Evolutionary conservation across 495 filamentous ascomycete species (phyloP).

Genomic region (Amorphotheca resinae): DNA sequence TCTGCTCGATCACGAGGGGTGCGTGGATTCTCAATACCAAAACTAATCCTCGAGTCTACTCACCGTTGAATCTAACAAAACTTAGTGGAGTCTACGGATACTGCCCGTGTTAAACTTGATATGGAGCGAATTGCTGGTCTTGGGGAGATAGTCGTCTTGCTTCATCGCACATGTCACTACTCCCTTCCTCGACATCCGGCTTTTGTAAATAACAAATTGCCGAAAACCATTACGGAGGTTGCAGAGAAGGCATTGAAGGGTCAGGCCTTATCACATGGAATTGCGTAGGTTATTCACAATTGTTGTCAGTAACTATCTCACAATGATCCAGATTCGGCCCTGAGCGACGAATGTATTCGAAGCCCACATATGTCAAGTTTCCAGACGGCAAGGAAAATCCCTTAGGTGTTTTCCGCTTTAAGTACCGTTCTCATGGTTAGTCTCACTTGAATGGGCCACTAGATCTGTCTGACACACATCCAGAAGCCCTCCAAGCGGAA

Average conservation of each 20-base stretch:
- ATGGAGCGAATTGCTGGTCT: too few species aligned
- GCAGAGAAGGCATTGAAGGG: conserved; percentile 28
- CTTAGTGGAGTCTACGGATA: too few species aligned
- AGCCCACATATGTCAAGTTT: background rate
- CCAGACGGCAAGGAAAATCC: conserved; percentile 15
- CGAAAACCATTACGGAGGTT: conserved; percentile 14
- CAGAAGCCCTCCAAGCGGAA: conserved; percentile 22
- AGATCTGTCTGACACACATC: background rate
- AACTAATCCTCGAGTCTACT: too few species aligned
- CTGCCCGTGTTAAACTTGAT: too few species aligned
- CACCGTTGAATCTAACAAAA: too few species aligned
- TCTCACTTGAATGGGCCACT: background rate
- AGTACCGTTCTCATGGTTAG: conserved; percentile 24
- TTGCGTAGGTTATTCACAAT: conserved; percentile 12
- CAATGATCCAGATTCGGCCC: background rate
- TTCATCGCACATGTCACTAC: too few species aligned
- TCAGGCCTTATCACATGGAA: conserved; percentile 24
- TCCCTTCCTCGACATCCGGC: too few species aligned
- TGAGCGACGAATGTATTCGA: background rate
- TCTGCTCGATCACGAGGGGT: too few species aligned
- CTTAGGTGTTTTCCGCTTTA: conserved; percentile 21
- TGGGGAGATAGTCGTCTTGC: too few species aligned
- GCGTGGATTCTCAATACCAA: too few species aligned
- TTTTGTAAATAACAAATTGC: too few species aligned
- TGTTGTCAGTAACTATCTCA: background rate